phyloP scores from a whole-genome alignment of 768 basidiomycete species.

The Boletus eberwhitei region DNA sequence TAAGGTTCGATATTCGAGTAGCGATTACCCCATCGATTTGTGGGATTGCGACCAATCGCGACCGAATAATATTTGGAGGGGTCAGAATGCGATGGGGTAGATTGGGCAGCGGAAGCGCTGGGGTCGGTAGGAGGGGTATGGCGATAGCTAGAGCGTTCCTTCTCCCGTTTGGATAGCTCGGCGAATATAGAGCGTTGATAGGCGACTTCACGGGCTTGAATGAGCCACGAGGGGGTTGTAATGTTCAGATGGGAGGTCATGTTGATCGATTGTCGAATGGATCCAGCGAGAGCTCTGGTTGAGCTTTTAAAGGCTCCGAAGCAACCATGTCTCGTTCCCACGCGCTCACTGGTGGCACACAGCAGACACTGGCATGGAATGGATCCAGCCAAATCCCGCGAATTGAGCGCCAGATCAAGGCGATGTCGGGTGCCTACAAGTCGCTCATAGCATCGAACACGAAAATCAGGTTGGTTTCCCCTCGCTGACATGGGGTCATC shows the following conservation, averaged over 20 bases:
- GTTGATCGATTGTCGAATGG: background rate
- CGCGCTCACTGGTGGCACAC: constrained; percentile 6
- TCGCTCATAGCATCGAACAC: constrained; percentile 26
- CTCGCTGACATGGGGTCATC: constrained; percentile 23
- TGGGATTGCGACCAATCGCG: constrained; percentile 41
- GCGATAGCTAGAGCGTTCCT: constrained; percentile 32
- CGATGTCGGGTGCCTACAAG: constrained; percentile 21
- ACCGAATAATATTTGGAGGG: constrained; percentile 52
- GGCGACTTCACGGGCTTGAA: constrained; percentile 2
- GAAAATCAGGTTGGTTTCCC: constrained; percentile 37
- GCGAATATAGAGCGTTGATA: constrained; percentile 32
- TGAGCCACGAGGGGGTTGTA: constrained; percentile 17
- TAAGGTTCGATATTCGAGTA: constrained; percentile 76
- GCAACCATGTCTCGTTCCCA: too few relatives aligned
- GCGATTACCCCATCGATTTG: constrained; percentile 55
- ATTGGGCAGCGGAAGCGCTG: constrained; percentile 4
- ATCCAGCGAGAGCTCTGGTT: background rate
- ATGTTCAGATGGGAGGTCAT: constrained; percentile 10
- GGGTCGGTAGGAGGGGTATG: constrained; percentile 10
- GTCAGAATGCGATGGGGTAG: constrained; percentile 13
- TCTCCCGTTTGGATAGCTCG: constrained; percentile 38
- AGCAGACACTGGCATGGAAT: background rate
- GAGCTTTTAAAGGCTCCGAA: too few relatives aligned
- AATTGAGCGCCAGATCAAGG: background rate
- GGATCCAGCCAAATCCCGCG: background rate